These are phyloP conservation scores for Solanum stenotomum DNA, from an alignment of 257 asterid genomes.

Conservation along the genomic window DNA sequence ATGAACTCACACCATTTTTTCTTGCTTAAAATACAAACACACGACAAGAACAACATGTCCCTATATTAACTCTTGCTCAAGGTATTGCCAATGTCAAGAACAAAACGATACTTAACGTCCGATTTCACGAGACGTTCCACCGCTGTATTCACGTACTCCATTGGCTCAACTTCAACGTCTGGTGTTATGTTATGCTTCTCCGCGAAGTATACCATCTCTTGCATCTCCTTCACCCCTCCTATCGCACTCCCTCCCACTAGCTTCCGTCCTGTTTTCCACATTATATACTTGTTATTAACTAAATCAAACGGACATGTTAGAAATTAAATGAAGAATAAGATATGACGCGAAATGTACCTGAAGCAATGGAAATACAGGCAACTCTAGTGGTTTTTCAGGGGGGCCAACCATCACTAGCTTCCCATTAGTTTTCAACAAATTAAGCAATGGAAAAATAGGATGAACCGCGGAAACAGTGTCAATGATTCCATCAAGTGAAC, in stretches of 20 bases:
- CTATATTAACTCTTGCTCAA: neutral
- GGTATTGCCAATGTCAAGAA: constrained; percentile 14
- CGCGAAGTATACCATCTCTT: constrained; percentile 15
- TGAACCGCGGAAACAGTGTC: constrained; percentile 30
- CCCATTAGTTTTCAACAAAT: constrained; percentile 19
- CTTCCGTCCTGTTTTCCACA: constrained; percentile 11
- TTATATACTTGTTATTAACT: neutral
- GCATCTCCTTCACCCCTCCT: constrained; percentile 19
- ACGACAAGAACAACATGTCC: neutral
- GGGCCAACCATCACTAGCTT: constrained; percentile 27
- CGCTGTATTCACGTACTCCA: constrained; percentile 9
- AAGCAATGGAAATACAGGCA: constrained; percentile 22
- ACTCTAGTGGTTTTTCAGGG: constrained; percentile 12
- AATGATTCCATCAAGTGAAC: constrained; percentile 29
- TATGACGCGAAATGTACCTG: neutral
- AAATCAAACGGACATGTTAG: neutral
- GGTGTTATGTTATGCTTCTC: constrained; percentile 8
- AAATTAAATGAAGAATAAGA: neutral
- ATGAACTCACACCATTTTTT: constrained; percentile 14
- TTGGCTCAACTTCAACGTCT: constrained; percentile 4
- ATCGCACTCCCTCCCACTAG: constrained; percentile 8
- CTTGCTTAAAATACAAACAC: neutral
- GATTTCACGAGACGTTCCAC: constrained; percentile 14
- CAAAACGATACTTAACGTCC: constrained; percentile 18
- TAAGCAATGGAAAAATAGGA: constrained; percentile 15